phyloP scores from a whole-genome alignment of 768 basidiomycete species.

The Suillus cothurnatus region DNA sequence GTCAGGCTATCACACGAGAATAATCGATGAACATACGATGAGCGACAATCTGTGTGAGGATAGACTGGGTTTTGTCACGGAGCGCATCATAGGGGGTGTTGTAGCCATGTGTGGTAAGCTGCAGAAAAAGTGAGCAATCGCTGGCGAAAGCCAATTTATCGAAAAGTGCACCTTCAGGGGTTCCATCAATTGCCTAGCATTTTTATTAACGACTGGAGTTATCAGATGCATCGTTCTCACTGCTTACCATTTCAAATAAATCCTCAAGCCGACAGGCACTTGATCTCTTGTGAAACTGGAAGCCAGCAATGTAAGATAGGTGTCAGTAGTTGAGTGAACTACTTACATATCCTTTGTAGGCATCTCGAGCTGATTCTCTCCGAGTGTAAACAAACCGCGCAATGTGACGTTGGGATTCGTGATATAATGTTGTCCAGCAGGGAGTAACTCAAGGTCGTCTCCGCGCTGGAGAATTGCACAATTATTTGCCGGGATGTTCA shows the following conservation, averaged over 20 bases:
- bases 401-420: conserved; percentile 84
- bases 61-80: conserved; percentile 82
- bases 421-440: conserved; percentile 83
- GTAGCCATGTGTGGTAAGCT: conserved; percentile 84
- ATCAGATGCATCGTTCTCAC: neutral
- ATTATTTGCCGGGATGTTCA: conserved; percentile 85
- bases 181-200: conserved; percentile 47
- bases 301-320: conserved; percentile 72
- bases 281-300: conserved; percentile 81
- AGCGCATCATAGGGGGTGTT: conserved; percentile 80
- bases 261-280: conserved; percentile 81
- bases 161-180: conserved; percentile 44
- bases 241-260: conserved; percentile 77
- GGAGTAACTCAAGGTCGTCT: conserved; percentile 75
- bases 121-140: conserved; percentile 42
- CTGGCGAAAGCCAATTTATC: conserved; percentile 22
- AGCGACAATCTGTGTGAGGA: conserved; percentile 83
- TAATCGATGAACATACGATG: conserved; percentile 59
- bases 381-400: conserved; percentile 77
- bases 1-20: neutral
- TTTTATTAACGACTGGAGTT: neutral
- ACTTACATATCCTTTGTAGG: conserved; percentile 85
- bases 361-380: conserved; percentile 86
- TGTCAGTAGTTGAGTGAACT: conserved; percentile 62
- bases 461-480: conserved; percentile 84